Evolutionary conservation across 2,329 filamentous ascomycete genomes (phyloP), one percentile per base, ranked within the genome.

Genomic region (Phialemonium atrogriseum): DNA sequence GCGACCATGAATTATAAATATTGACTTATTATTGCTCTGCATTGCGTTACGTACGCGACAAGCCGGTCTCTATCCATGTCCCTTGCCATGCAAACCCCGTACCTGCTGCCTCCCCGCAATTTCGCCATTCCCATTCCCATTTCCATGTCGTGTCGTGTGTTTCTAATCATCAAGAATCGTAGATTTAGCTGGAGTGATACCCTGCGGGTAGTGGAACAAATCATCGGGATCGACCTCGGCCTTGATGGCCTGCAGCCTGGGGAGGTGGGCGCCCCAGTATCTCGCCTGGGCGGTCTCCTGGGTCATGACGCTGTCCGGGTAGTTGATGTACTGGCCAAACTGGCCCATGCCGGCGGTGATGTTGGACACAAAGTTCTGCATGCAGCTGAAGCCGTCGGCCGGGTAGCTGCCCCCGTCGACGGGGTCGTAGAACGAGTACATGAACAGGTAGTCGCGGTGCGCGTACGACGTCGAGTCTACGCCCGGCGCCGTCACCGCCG

Each of bases 341-440:
- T 28, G 18, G 10, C 46, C 35, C 6, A 55, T 45, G 7, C 46
- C 39, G 1, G 35, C 38, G 2, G 55, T 58, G 10, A 59, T 41
- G 36, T 49, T 58, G 27, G 42, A 35, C 10, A 52, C 43, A 34
- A 63, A 61, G 15, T 46, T 43, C 25, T 54, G 41, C 15, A 63
- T 41, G 8, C 55, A 43, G 3, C 41, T 29, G 27, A 58, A 56
- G 0, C 59, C 59, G 9, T 50, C 47, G 4, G 42, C 32, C 0
- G 58, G 58, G 29, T 58, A 59, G 2, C 38, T 26, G 10, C 47
- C 46, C 14, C 39, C 42, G 33, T 54, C 49, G 5, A 50, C 51
- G 11, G 60, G 53, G 41, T 70, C 65, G 32, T 63, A 61, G 32
- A 68, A 60, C 35, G 69, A 60, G 11, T 66, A 58, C 37, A 73